phyloP scores from a whole-genome alignment of 306 rosid species.

The Nissolia schottii region DNA sequence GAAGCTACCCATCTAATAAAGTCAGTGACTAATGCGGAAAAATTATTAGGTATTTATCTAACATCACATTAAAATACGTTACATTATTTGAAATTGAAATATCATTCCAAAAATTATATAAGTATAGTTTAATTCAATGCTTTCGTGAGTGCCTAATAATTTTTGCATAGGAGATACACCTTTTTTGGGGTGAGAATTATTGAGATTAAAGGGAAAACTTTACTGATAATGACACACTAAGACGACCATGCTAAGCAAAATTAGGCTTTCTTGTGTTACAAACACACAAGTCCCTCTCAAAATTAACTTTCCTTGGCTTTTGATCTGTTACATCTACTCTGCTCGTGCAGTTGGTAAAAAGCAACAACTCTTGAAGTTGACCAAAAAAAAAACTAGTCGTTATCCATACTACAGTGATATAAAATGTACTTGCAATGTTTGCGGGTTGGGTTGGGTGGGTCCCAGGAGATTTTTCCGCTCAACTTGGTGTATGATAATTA shows the following conservation, averaged over 20 bases:
- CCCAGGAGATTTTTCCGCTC: no score
- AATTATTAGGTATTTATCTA: no score
- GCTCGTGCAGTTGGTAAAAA: not conserved
- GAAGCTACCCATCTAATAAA: no score
- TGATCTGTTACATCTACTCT: not conserved
- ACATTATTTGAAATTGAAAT: no score
- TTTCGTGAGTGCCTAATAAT: no score
- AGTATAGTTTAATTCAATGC: no score
- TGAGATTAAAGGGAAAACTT: not conserved
- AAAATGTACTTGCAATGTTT: no score
- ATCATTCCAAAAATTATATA: no score
- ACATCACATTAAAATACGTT: no score
- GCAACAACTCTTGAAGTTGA: not conserved
- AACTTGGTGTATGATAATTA: no score
- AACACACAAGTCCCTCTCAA: not conserved
- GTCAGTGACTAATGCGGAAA: no score
- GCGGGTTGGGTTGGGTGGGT: no score
- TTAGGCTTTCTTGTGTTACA: not conserved
- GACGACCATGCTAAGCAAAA: not conserved
- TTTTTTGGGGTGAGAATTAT: not conserved
- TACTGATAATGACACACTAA: not conserved
- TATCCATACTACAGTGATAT: slow-evolving; percentile 1
- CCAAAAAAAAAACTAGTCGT: slow-evolving; percentile 29
- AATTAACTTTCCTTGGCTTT: not conserved
- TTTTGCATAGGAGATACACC: not conserved